Evolutionary conservation across 345 rosid genomes (phyloP).

Genomic region (Eucalyptus erythrocorys): DNA sequence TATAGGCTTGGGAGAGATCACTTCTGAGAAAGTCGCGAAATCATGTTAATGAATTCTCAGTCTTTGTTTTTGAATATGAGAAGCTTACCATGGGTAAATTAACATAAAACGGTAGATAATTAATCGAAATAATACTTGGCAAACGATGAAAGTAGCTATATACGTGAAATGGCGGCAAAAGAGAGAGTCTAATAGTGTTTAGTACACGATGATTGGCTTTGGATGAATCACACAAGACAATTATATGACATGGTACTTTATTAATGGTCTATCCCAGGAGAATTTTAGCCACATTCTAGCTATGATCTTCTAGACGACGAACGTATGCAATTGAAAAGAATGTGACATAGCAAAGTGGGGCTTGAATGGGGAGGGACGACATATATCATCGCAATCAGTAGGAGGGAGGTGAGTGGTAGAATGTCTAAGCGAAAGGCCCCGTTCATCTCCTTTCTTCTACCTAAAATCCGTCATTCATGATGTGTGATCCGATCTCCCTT

Average conservation of each 20-base stretch:
- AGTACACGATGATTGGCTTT: neutral
- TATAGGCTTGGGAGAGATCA: neutral
- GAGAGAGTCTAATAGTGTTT: neutral
- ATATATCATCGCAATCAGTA: neutral
- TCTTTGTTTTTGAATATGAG: neutral
- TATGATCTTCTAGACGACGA: neutral
- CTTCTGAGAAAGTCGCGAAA: accelerated
- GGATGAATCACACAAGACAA: neutral
- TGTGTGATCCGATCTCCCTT: neutral
- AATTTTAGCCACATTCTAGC: neutral
- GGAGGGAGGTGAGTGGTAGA: neutral
- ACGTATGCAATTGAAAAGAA: neutral
- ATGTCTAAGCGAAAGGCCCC: neutral
- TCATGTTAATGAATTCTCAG: neutral
- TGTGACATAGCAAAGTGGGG: neutral
- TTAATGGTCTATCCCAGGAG: neutral
- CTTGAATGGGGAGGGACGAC: neutral
- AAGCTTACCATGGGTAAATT: neutral
- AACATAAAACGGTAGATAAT: neutral
- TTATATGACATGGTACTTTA: neutral
- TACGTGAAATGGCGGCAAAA: neutral
- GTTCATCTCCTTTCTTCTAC: neutral
- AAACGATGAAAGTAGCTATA: neutral
- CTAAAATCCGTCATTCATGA: neutral
- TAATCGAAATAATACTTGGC: neutral